phyloP scores from a whole-genome alignment of 176 grass and related monocot genomes.

The Alloteropsis semialata region DNA sequence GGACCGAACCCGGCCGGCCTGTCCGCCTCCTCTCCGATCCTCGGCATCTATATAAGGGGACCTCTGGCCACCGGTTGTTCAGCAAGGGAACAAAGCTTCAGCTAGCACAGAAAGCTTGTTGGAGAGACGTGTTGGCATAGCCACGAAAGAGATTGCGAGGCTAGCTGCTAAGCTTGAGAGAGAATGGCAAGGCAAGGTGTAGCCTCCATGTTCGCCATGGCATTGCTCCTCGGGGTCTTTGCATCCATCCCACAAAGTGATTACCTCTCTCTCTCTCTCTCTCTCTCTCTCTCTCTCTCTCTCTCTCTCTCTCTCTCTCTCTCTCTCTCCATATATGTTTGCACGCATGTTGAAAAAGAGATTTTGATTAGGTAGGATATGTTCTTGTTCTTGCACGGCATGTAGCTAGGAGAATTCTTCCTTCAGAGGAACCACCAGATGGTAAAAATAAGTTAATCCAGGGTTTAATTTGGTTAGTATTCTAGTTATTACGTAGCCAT shows the following conservation, averaged over 20 bases:
- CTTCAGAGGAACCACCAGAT: neutral
- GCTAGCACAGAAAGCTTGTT: neutral
- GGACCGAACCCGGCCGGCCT: conserved; percentile 26
- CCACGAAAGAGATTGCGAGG: neutral
- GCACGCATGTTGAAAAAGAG: conserved; percentile 5
- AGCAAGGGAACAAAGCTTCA: conserved; percentile 17
- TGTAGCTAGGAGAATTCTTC: neutral
- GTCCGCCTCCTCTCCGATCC: conserved; percentile 1
- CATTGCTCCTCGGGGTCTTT: conserved; percentile 50
- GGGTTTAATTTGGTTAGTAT: too few relatives aligned
- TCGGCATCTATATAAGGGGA: conserved; percentile 50
- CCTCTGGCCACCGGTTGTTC: neutral
- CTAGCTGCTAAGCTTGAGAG: neutral
- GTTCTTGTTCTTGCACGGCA: neutral
- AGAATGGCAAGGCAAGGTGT: conserved; percentile 51
- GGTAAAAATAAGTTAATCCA: too few relatives aligned
- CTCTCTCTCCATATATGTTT: too few relatives aligned
- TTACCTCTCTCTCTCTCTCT: neutral
- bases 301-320: too few relatives aligned
- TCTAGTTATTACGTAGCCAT: conserved; percentile 14
- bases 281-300: conserved; percentile 13
- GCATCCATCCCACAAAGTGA: conserved; percentile 50
- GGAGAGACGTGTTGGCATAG: conserved; percentile 24
- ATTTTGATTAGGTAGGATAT: neutral
- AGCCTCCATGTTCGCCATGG: conserved; percentile 49